phyloP scores from a whole-genome alignment of 2,329 filamentous ascomycete genomes.

The Ramularia endophylla region DNA sequence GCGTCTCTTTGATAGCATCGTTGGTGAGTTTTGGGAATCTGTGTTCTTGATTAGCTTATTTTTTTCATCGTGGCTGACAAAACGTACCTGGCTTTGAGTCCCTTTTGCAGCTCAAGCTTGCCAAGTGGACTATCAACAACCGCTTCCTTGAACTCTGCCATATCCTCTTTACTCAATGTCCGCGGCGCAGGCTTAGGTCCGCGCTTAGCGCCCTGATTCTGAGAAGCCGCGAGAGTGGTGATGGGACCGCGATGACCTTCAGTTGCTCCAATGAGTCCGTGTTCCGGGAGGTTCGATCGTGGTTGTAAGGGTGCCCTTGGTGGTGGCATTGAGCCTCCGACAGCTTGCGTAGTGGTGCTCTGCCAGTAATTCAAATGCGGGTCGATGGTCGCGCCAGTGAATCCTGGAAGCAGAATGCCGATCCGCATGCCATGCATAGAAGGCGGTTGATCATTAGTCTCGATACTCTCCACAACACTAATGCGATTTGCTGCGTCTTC shows the following conservation, averaged over 20 bases:
- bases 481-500: conserved; percentile 54
- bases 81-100: conserved; percentile 62
- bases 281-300: conserved; percentile 27
- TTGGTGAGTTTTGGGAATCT: conserved; percentile 66
- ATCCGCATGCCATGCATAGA: conserved; percentile 27
- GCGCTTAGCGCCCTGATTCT: conserved; percentile 24
- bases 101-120: conserved; percentile 68
- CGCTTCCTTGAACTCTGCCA: conserved; percentile 62
- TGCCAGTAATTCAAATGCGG: conserved; percentile 87
- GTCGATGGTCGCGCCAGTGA: conserved; percentile 58
- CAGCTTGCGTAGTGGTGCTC: conserved; percentile 22
- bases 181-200: conserved; percentile 34
- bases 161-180: conserved; percentile 52
- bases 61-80: neutral
- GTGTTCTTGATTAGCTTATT: conserved; percentile 2
- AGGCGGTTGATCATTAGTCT: conserved; percentile 31
- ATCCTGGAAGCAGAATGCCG: conserved; percentile 24
- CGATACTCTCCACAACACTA: conserved; percentile 40
- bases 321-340: conserved; percentile 30
- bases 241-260: conserved; percentile 31
- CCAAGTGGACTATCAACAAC: conserved; percentile 66
- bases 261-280: conserved; percentile 25
- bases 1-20: conserved; percentile 63
- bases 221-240: conserved; percentile 21
- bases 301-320: conserved; percentile 38